A percentile compares a stretch with the other conserved stretches of the same genome.
Evolutionary conservation across 2,329 filamentous ascomycete genomes (phyloP).

Genomic region (Colletotrichum aenigma): DNA sequence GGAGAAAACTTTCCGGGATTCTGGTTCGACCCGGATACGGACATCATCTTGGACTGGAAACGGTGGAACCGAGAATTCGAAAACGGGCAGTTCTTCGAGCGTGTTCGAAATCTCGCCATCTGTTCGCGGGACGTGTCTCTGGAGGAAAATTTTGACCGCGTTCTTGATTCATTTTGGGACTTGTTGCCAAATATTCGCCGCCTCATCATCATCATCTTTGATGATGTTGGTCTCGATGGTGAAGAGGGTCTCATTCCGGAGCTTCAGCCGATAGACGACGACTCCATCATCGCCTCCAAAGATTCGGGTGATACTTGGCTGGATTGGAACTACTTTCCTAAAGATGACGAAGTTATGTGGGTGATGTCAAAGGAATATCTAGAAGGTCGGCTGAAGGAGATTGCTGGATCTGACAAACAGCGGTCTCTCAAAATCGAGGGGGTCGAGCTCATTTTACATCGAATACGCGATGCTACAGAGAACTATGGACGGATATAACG

Average conservation of each 20-base stretch:
- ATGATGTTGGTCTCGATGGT: neutral
- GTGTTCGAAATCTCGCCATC: neutral
- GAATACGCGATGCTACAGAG: neutral
- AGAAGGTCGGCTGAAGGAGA: neutral
- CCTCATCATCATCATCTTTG: neutral
- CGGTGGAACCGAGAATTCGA: neutral
- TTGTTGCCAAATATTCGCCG: neutral
- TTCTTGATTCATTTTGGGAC: too few species aligned
- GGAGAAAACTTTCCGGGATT: neutral
- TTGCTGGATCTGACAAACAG: neutral
- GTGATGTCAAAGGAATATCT: neutral
- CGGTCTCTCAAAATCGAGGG: neutral
- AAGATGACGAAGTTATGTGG: neutral
- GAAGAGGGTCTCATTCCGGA: neutral
- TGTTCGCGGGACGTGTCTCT: neutral
- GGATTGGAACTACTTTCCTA: neutral
- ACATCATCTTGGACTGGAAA: neutral
- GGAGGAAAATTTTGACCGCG: fast-evolving
- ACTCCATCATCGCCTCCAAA: neutral
- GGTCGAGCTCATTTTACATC: neutral
- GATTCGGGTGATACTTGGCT: neutral
- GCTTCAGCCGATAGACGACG: neutral
- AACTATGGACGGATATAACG: fast-evolving
- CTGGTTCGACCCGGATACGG: neutral
- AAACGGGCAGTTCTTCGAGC: neutral